Evolutionary conservation across 108 stramenopile species (phyloP).

Genomic region (Stephanodiscus minutulus): DNA sequence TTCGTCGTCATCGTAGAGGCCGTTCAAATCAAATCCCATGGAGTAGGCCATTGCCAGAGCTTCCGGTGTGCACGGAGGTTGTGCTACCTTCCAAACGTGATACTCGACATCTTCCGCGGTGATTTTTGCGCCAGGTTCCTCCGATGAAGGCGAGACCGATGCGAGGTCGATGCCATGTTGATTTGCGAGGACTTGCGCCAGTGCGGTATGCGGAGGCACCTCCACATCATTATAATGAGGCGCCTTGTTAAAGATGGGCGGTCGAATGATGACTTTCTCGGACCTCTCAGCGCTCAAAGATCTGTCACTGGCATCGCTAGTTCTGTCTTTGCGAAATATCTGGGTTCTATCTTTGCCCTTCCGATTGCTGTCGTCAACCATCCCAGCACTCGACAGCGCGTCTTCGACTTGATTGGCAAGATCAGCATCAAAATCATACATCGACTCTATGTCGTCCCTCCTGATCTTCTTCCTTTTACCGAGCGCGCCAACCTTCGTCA

Average conservation of each 20-base stretch:
- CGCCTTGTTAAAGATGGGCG: neutral
- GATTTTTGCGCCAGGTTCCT: slow-evolving; percentile 21
- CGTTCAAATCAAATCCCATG: slow-evolving; percentile 37
- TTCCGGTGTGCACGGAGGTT: slow-evolving; percentile 43
- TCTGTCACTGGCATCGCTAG: neutral
- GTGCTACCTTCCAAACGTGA: slow-evolving; percentile 40
- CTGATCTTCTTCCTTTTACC: slow-evolving; percentile 6
- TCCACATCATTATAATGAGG: neutral
- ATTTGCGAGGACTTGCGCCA: slow-evolving; percentile 49
- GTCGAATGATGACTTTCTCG: neutral
- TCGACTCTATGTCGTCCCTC: neutral
- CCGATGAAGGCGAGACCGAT: slow-evolving; percentile 21
- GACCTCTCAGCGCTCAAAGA: neutral
- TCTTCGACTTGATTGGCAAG: slow-evolving; percentile 26
- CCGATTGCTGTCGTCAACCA: neutral
- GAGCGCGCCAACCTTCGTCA: neutral
- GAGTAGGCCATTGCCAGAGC: slow-evolving; percentile 39
- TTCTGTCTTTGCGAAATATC: neutral
- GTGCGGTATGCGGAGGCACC: slow-evolving; percentile 32
- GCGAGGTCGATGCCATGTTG: slow-evolving; percentile 40
- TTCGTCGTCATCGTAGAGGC: slow-evolving; percentile 31
- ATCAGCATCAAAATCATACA: slow-evolving; percentile 27
- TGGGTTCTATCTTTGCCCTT: neutral
- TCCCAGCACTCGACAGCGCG: slow-evolving; percentile 8
- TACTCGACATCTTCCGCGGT: slow-evolving; percentile 49